These are phyloP conservation scores for Phylloporus arenicola DNA, from an alignment of 768 basidiomycete genomes.

Conservation along the genomic window DNA sequence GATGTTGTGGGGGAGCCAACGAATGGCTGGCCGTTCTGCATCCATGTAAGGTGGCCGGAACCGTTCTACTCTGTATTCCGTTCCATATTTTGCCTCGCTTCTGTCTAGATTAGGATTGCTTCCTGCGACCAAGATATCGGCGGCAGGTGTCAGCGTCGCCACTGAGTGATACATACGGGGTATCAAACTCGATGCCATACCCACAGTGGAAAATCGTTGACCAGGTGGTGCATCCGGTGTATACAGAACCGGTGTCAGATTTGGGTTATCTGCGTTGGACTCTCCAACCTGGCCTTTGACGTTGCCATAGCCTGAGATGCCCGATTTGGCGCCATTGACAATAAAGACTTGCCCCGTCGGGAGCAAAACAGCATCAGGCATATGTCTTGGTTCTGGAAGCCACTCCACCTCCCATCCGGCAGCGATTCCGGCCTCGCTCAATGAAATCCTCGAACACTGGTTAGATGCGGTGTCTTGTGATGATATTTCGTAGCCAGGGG, in stretches of 20 bases:
- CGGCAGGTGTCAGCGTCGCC: slow-evolving; percentile 69
- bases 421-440: slow-evolving; percentile 59
- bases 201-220: slow-evolving; percentile 51
- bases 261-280: slow-evolving; percentile 76
- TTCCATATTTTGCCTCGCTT: slow-evolving; percentile 66
- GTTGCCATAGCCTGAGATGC: slow-evolving; percentile 77
- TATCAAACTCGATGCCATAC: slow-evolving; percentile 61
- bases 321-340: slow-evolving; percentile 69
- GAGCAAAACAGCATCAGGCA: slow-evolving; percentile 78
- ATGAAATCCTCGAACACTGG: slow-evolving; percentile 66
- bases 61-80: slow-evolving; percentile 88
- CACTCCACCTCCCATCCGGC: slow-evolving; percentile 70
- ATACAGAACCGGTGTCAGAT: slow-evolving; percentile 66
- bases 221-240: slow-evolving; percentile 49
- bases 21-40: slow-evolving; percentile 50
- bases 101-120: slow-evolving; percentile 82
- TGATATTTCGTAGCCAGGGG: slow-evolving; percentile 56
- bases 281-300: slow-evolving; percentile 61
- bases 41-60: slow-evolving; percentile 79
- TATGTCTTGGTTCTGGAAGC: slow-evolving; percentile 69
- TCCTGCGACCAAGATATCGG: slow-evolving; percentile 72
- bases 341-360: slow-evolving; percentile 72
- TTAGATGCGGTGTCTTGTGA: slow-evolving; percentile 68
- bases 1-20: slow-evolving; percentile 32
- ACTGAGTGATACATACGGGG: slow-evolving; percentile 81